Conservation (phyloP, 208 protist genomes). For the Leishmania aethiopica region DNA sequence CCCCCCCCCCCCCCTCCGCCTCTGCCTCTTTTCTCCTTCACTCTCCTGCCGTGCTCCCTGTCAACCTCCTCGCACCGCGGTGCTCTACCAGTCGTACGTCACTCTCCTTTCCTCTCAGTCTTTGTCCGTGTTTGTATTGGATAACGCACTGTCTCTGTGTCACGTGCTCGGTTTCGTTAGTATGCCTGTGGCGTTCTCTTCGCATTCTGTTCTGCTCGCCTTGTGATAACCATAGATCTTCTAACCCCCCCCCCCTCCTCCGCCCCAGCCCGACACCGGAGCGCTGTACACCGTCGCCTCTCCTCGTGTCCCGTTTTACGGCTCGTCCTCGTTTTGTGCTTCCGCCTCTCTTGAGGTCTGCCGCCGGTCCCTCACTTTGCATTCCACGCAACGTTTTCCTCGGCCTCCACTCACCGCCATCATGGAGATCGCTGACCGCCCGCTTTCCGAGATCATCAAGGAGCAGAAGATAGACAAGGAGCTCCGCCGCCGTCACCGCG, state of each 20-base stretch:
- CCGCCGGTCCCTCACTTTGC: background rate
- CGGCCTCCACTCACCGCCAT: conserved; percentile 1
- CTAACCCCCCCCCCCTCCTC: background rate
- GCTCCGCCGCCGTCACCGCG: conserved; percentile 51
- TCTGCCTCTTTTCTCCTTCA: background rate
- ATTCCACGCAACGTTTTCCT: background rate
- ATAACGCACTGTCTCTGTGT: background rate
- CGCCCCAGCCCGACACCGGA: background rate
- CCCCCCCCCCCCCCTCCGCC: background rate
- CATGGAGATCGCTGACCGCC: conserved; percentile 86
- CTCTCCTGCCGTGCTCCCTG: background rate
- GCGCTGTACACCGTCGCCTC: background rate
- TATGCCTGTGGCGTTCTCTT: background rate
- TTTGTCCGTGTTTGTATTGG: background rate
- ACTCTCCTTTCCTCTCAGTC: background rate
- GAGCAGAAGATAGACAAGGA: conserved; percentile 84
- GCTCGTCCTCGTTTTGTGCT: background rate
- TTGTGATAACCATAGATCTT: background rate
- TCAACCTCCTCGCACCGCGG: background rate
- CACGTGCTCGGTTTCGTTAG: background rate
- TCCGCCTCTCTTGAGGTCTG: conserved; percentile 8
- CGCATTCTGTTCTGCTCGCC: background rate
- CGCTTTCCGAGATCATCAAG: conserved; percentile 88
- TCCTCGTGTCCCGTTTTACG: background rate
- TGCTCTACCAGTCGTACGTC: background rate